Conservation (phyloP, 2,329 filamentous ascomycete species). For the Ascocoryne sarcoides region DNA sequence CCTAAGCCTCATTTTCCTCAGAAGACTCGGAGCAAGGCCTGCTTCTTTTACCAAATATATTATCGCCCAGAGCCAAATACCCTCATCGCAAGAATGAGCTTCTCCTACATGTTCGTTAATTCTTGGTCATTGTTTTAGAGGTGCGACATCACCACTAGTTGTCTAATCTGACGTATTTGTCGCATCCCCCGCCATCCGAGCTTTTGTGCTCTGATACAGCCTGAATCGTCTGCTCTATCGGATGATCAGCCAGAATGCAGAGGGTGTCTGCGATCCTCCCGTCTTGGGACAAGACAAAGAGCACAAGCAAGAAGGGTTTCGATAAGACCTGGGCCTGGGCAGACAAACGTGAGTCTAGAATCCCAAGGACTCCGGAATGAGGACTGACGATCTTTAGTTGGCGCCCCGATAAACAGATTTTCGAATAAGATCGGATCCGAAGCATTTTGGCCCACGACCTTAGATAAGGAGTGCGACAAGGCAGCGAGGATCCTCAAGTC, state of each 20-base stretch:
- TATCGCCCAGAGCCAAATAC: too few relatives aligned
- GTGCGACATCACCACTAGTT: neutral
- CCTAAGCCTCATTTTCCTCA: too few relatives aligned
- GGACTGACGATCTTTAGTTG: constrained; percentile 33
- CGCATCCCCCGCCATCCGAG: neutral
- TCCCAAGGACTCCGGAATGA: neutral
- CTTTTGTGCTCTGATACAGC: neutral
- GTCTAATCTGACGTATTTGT: neutral
- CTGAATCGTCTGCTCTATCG: neutral
- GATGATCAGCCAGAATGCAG: constrained; percentile 23
- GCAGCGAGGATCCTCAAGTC: constrained; percentile 81
- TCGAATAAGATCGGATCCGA: constrained; percentile 76
- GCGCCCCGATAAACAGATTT: constrained; percentile 68
- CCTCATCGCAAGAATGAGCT: too few relatives aligned
- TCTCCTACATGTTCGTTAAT: too few relatives aligned
- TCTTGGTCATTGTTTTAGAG: too few relatives aligned
- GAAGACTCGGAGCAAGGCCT: too few relatives aligned
- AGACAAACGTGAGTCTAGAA: constrained; percentile 44
- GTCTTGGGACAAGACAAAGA: constrained; percentile 47
- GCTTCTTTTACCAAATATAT: too few relatives aligned
- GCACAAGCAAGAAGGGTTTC: constrained; percentile 54
- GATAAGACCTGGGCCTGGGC: constrained; percentile 62
- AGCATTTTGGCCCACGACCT: constrained; percentile 74
- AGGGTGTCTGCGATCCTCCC: constrained; percentile 27
- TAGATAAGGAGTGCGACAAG: constrained; percentile 88